phyloP scores from a whole-genome alignment of 371 early-diverging fungal genomes.

The Actinomortierella wolfii region DNA sequence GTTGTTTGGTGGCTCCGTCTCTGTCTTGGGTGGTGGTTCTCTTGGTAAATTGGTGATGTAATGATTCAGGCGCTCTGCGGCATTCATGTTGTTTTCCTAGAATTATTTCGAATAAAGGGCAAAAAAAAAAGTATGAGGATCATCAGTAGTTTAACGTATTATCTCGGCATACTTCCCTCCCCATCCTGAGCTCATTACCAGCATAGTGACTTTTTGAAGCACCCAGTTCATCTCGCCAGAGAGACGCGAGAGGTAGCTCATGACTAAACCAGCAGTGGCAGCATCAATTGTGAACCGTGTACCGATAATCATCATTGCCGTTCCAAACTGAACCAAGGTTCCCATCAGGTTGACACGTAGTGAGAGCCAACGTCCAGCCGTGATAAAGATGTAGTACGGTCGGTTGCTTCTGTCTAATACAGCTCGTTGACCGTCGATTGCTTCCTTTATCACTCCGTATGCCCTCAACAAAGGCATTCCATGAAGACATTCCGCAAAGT shows the following conservation, averaged over 20 bases:
- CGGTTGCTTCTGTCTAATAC: conserved; percentile 27
- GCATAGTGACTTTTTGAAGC: conserved; percentile 58
- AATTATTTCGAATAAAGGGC: conserved; percentile 1
- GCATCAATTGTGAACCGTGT: conserved; percentile 14
- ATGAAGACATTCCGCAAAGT: conserved; percentile 76
- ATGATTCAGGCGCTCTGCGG: conserved; percentile 56
- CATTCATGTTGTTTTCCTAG: conserved; percentile 44
- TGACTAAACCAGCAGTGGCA: conserved; percentile 28
- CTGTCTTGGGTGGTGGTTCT: conserved; percentile 56
- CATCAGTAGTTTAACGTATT: too few species aligned
- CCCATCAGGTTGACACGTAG: conserved; percentile 15
- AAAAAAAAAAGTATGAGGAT: too few species aligned
- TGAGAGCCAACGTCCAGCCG: conserved; percentile 27
- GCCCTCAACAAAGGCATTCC: conserved; percentile 86
- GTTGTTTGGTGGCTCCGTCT: conserved; percentile 50
- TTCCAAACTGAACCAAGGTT: conserved; percentile 20
- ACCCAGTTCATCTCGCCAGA: conserved; percentile 75
- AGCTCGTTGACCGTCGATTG: conserved; percentile 38
- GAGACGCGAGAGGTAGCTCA: conserved; percentile 34
- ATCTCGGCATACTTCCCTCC: too few species aligned
- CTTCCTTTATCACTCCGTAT: conserved; percentile 68
- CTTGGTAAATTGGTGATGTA: conserved; percentile 56
- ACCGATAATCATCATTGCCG: conserved; percentile 21
- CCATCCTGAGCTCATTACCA: too few species aligned
- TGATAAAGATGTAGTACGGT: conserved; percentile 6